These are phyloP conservation scores for Termitomyces sp. DNA, from an alignment of 768 basidiomycete species.

Conservation along the genomic window DNA sequence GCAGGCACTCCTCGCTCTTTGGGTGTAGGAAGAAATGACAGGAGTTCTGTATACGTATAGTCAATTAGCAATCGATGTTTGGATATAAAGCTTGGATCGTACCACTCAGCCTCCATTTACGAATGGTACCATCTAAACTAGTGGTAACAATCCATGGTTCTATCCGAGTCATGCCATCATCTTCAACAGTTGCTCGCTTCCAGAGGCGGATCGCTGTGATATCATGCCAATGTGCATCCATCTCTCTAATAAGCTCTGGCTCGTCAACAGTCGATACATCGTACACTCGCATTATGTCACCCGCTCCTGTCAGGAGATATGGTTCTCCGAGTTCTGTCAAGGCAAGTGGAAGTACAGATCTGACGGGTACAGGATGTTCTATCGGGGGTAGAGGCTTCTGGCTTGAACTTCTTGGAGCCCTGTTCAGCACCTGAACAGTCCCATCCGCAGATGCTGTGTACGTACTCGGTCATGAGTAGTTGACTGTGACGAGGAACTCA, in stretches of 20 bases:
- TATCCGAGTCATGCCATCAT: constrained; percentile 39
- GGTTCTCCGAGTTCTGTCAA: constrained; percentile 62
- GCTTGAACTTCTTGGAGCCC: constrained; percentile 23
- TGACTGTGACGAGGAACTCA: background rate
- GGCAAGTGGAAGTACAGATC: constrained; percentile 64
- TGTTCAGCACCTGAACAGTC: constrained; percentile 59
- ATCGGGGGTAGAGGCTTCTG: constrained; percentile 45
- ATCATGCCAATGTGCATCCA: constrained; percentile 91
- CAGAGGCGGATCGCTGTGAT: constrained; percentile 73
- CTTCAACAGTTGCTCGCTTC: constrained; percentile 44
- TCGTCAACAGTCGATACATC: constrained; percentile 67
- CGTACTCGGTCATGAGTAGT: background rate
- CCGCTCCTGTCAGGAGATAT: constrained; percentile 77
- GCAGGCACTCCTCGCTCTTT: constrained; percentile 3
- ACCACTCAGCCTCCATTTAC: constrained; percentile 80
- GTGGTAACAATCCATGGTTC: constrained; percentile 83
- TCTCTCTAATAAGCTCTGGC: constrained; percentile 62
- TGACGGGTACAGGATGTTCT: constrained; percentile 58
- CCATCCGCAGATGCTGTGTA: constrained; percentile 82
- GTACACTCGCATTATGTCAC: constrained; percentile 77
- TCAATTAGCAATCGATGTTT: background rate
- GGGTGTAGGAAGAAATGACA: constrained; percentile 25
- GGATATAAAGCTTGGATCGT: constrained; percentile 6
- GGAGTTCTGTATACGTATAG: constrained; percentile 30
- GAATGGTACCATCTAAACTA: constrained; percentile 82